Evolutionary conservation across 2,329 filamentous ascomycete genomes (phyloP), one percentile per base, ranked within the genome.

Genomic region (Diplocarpon mali): DNA sequence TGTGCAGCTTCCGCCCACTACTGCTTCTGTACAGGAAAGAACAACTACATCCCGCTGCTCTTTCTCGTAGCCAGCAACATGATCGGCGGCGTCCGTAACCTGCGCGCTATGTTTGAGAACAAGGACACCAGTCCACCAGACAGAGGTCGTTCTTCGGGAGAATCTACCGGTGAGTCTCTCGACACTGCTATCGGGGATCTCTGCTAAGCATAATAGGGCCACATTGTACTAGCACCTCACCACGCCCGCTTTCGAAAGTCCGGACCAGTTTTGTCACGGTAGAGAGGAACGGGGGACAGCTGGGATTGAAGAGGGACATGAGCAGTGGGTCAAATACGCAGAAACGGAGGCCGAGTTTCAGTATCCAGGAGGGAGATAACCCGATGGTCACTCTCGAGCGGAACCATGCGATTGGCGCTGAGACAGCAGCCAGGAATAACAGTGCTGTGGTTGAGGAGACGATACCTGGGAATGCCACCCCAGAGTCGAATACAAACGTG

Each of bases 71-170:
- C 28, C 12, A 24, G 17, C 29, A 42, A 12, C 40, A 42, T 38
- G 28, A 29, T 28, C 24, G 51, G 53, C 45, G 58, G 57, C 27
- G 57, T 62, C 17, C 54, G 78, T 75, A 85, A 84, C 67, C 76
- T 89, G 54, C 73, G 82, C 57, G 84, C 84, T 60, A 86, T 85
- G 73, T 88, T 88, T 63, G 84, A 48, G 35, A 77, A 78, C 62
- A 84, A 78, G 65, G 76, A 73, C 62, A 69, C 70, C 53, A 54
- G 52, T 43, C 57, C 57, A 14, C 55, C 57, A 42, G 80, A 83
- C 52, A 72, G 83, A 67, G 83, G 83, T 49, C 73, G 83, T 63
- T 83, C 80, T 46, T 81, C 81, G 43, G 76, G 71, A 51, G 64
- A 65, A 51, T 64, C 65, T 49, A 62, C 52, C 53, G 62, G 71